Evolutionary conservation across 2,329 filamentous ascomycete species (phyloP), one percentile per base, ranked within the genome.

Genomic region (Chaetomium sp.): DNA sequence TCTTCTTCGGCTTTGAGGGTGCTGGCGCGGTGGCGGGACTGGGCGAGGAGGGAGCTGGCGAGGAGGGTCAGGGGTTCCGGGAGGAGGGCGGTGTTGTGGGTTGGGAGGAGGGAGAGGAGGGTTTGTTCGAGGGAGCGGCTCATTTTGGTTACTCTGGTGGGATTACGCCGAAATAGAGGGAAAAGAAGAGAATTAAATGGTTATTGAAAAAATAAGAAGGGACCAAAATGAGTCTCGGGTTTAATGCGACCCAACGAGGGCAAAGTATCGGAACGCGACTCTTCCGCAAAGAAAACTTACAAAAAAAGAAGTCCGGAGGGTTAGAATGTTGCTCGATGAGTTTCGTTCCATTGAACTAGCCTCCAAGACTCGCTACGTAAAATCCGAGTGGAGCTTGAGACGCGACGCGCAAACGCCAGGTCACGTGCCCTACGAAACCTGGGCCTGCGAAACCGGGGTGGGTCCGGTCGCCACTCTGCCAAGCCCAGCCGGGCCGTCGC

Each of bases 1-100:
- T 96, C 91, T 69, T 96, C 91, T 54, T 95, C 89, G 3, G 85
- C 79, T 68, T 91, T 95, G 52, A 96, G 76, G 12, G 81, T 87
- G 66, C 83, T 85, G 49, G 89, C 89, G 65, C 84, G 85, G 66
- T 85, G 83, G 37, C 89, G 84, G 10, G 90, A 95, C 70, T 94
- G 90, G 1, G 88, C 85, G 45, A 95, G 80, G 6, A 95, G 76
- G 7, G 86, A 89, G 51, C 79, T 76, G 1, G 89, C 84, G 8
- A 91, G 78, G 55, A 88, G 82, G 55, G 89, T 71, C 5, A 95
- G 81, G n/a, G 84, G 77, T 9, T 78, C 75, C 0, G 89, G 88
- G 0, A 92, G 74, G 47, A 92, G 74, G 47, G 81, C 75, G 35
- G 81, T 79, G 59, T 84, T 84, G 66, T 88, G 80, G 0, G 86